Evolutionary conservation across 2,329 filamentous ascomycete species (phyloP), one percentile per base, ranked within the genome.

Genomic region (Verticillium dahliae): DNA sequence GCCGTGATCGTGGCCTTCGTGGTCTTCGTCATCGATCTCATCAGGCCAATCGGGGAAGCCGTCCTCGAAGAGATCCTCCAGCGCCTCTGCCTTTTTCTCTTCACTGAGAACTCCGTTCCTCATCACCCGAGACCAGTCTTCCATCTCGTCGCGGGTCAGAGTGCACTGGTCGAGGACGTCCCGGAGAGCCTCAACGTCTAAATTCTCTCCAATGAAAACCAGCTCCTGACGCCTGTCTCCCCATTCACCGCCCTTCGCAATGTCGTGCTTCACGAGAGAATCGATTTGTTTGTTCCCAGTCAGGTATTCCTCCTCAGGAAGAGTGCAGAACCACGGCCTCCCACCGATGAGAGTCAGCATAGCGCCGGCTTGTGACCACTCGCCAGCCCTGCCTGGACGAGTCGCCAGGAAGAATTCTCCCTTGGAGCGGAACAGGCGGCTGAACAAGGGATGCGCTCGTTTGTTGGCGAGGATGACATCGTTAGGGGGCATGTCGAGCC

Each of bases 201-300:
- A 76, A 5, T 80, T 79, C 71, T 90, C 87, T 0, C 89, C 89
- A 62, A 92, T 91, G 63, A 91, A 89, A 2, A 91, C 89, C 6
- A 91, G 70, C 70, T 91, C 89, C 69, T 91, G 88, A 2, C 88
- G 78, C 1, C 88, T 79, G 66, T 91, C 89, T 0, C 87, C 88
- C 86, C 87, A 91, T 62, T 84, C 79, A 0, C 83, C 84, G 5
- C 81, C 81, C 33, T 81, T 80, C 6, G 75, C 69, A 27, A 84
- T 78, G 65, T 84, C 81, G 61, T 81, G 77, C 52, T 73, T 68
- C 13, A 83, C 78, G 0, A 82, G 79, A 6, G 75, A 74, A 38
- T 83, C 76, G 0, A 82, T 78, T n/a, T 78, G 71, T 0, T 73
- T 70, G 60, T 84, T 75, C 57, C 81, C 75, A 0, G 82, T 82